These are phyloP conservation scores for Penicillium pancosmium DNA, from an alignment of 495 filamentous ascomycete species.

Conservation along the genomic window DNA sequence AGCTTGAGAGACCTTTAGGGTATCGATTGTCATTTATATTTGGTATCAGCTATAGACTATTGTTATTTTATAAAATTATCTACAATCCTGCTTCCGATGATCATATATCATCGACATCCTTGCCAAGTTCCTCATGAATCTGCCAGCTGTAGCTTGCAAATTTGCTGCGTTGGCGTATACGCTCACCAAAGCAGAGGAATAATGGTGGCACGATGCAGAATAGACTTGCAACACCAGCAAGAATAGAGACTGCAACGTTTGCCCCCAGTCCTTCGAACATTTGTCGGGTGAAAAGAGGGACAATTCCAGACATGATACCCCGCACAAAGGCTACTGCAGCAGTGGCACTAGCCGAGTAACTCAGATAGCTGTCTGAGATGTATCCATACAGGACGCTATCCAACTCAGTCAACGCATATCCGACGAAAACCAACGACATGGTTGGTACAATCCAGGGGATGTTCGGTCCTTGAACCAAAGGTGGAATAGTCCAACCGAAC, in stretches of 20 bases:
- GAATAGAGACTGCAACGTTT: slow-evolving; percentile 48
- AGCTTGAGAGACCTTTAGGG: background rate
- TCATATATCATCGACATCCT: slow-evolving; percentile 27
- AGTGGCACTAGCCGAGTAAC: slow-evolving; percentile 54
- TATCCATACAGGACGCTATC: slow-evolving; percentile 53
- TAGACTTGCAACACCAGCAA: slow-evolving; percentile 46
- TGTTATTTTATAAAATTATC: background rate
- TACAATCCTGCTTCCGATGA: background rate
- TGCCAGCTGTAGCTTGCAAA: slow-evolving; percentile 51
- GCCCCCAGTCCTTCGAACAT: slow-evolving; percentile 47
- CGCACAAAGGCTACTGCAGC: slow-evolving; percentile 51
- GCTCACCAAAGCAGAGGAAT: slow-evolving; percentile 46
- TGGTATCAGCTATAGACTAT: slow-evolving; percentile 5
- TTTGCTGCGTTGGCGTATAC: slow-evolving; percentile 44
- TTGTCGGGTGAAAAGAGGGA: slow-evolving; percentile 49
- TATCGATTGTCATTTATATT: slow-evolving; percentile 3
- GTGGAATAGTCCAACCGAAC: slow-evolving; percentile 57
- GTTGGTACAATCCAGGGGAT: slow-evolving; percentile 48
- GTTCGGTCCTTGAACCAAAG: slow-evolving; percentile 19
- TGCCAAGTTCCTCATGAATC: slow-evolving; percentile 38
- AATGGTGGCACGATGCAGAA: slow-evolving; percentile 49
- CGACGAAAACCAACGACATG: slow-evolving; percentile 45
- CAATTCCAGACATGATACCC: slow-evolving; percentile 44
- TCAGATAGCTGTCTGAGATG: slow-evolving; percentile 55
- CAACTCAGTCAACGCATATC: slow-evolving; percentile 55